Conservation (phyloP, 2,329 filamentous ascomycete genomes). For the Neopestalotiopsis rosae region DNA sequence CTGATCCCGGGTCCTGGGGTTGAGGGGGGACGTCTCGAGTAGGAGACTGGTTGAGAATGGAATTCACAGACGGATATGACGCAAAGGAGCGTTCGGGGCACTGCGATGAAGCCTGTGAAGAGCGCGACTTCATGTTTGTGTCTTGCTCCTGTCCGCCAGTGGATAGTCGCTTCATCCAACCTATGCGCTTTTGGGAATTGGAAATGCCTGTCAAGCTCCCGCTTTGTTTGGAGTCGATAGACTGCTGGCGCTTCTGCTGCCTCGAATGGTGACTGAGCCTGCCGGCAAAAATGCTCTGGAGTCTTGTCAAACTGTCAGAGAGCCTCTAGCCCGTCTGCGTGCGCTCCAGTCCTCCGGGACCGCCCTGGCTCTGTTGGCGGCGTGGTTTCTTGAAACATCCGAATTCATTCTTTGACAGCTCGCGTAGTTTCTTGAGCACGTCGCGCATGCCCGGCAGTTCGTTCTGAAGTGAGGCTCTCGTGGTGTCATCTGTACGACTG, state of each 20-base stretch:
- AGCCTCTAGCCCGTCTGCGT: constrained; percentile 35
- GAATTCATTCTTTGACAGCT: constrained; percentile 85
- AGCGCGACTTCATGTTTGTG: neutral
- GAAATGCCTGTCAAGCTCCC: neutral
- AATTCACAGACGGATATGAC: neutral
- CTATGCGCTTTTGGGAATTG: neutral
- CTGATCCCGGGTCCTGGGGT: neutral
- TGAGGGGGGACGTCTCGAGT: neutral
- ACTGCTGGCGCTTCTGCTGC: neutral
- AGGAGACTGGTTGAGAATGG: neutral
- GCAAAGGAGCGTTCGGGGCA: neutral
- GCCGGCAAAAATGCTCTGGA: constrained; percentile 6
- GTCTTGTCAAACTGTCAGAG: neutral
- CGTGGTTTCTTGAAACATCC: constrained; percentile 71
- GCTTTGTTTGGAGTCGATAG: neutral
- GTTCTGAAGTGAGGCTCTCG: constrained; percentile 77
- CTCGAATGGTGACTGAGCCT: constrained; percentile 10
- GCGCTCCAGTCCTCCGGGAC: constrained; percentile 28
- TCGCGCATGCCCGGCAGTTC: constrained; percentile 90
- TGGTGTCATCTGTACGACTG: constrained; percentile 85
- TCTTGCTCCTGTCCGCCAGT: neutral
- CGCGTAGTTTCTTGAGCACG: constrained; percentile 82
- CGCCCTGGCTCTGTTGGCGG: constrained; percentile 22
- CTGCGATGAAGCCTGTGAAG: neutral
- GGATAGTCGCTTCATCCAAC: neutral